A percentile compares a stretch with the other conserved stretches of the same genome.
phyloP scores from a whole-genome alignment of 305 asterid genomes.

The Fraxinus sp. region DNA sequence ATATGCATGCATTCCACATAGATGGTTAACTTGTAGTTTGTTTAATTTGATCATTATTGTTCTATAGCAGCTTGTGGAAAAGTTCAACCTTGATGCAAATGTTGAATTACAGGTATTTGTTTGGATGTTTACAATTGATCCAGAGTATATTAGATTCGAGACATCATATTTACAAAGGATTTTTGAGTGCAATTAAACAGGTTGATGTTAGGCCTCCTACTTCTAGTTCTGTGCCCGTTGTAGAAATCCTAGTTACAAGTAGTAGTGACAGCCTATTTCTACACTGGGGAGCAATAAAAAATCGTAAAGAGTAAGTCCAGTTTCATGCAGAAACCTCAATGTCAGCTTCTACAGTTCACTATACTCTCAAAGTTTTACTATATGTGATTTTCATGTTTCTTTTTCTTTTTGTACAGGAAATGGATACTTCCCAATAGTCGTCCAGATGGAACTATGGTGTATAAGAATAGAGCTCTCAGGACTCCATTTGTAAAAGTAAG shows the following conservation, averaged over 20 bases:
- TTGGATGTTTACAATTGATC: slow-evolving; percentile 8
- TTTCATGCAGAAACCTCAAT: slow-evolving; percentile 23
- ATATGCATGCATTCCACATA: slow-evolving; percentile 1
- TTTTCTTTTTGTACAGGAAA: slow-evolving; percentile 39
- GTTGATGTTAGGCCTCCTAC: slow-evolving; percentile 67
- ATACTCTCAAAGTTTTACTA: neutral
- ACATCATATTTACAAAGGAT: slow-evolving; percentile 17
- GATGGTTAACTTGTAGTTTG: slow-evolving; percentile 13
- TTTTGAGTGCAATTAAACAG: slow-evolving; percentile 47
- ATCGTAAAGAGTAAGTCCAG: slow-evolving; percentile 52
- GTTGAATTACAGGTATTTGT: slow-evolving; percentile 73
- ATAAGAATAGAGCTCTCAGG: slow-evolving; percentile 78
- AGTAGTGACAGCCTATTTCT: slow-evolving; percentile 56
- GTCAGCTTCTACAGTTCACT: slow-evolving; percentile 12
- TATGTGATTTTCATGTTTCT: slow-evolving; percentile 3
- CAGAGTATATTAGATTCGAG: slow-evolving; percentile 17
- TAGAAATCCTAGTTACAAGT: slow-evolving; percentile 59
- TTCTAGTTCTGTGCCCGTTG: slow-evolving; percentile 48
- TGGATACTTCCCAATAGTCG: slow-evolving; percentile 80
- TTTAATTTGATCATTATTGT: slow-evolving; percentile 19
- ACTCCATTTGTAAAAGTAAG: slow-evolving; percentile 87
- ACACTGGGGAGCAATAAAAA: slow-evolving; percentile 90
- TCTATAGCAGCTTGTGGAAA: slow-evolving; percentile 58
- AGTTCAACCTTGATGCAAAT: slow-evolving; percentile 75
- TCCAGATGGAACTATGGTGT: slow-evolving; percentile 81